Base-by-base conservation (phyloP, 352 stramenopile species). In the Globisporangium barbulae region DNA sequence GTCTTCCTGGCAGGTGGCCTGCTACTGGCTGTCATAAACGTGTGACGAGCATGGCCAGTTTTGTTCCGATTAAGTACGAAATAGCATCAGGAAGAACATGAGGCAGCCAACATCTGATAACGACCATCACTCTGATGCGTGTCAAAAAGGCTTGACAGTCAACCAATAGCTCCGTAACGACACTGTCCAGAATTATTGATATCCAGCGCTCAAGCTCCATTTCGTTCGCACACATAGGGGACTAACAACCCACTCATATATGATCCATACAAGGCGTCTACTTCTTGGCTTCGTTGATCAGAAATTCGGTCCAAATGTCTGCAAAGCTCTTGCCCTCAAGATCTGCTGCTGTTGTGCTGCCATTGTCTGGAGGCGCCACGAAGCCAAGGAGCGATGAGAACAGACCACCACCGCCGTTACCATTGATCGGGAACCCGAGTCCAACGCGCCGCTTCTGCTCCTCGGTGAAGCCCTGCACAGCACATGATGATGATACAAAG, bases 221-320 rank as follows among this genome's bases (percentile, higher is more conserved):
- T 25, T 25, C 42, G 17, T 25, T 48, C 17, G 4, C 19, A 21
- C 2, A 21, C 15, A 47, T 1, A n/a, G 2, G 35, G 4, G 5
- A 13, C 7, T 37, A 37, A 37, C 7, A 37, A 3, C 31, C 31
- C 31, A 37, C 8, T 41, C 35, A 7, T 41, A 15, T 10, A 13
- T 13, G n/a, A n/a, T 41, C 35, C 35, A 12, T 41, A 6, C 9
- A 39, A 39, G n/a, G 3, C 44, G n/a, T 50, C 45, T 63, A 69
- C 52, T 65, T 64, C 41, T 69, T 69, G 6, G 79, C 76, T 45
- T 92, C 83, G 44, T 89, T 65, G 0, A 92, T 64, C 47, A 92
- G 66, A 44, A 90, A 92, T 28, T 89, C 73, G 25, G 77, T 81
- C 81, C 78, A 89, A 21, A 90, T 78, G 31, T 92, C 81, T n/a